Percentiles rank a stretch among this genome's conserved stretches.
Conservation (phyloP, 192 early-diverging fungal genomes). For the Coemansia sp. region DNA sequence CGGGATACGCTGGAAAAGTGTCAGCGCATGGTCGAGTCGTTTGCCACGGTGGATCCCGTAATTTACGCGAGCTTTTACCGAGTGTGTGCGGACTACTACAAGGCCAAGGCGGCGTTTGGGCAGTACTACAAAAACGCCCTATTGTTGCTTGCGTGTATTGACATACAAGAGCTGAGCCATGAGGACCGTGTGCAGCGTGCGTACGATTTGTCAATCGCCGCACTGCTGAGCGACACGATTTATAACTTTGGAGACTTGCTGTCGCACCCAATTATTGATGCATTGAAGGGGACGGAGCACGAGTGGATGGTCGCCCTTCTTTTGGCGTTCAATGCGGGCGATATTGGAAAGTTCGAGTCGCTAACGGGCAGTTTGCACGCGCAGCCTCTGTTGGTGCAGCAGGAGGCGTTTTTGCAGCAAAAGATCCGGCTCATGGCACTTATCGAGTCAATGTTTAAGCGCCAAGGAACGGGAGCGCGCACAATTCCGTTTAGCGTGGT, state of each 20-base stretch:
- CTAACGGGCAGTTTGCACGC: slow-evolving; percentile 68
- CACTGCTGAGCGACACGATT: slow-evolving; percentile 90
- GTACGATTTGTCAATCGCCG: slow-evolving; percentile 86
- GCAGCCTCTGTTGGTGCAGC: slow-evolving; percentile 79
- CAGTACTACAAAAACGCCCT: slow-evolving; percentile 96
- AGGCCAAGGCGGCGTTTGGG: slow-evolving; percentile 89
- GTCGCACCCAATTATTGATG: slow-evolving; percentile 48
- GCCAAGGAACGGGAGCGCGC: slow-evolving; percentile 63
- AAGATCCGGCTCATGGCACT: slow-evolving; percentile 98
- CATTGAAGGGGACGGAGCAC: slow-evolving; percentile 64
- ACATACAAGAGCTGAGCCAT: slow-evolving; percentile 72
- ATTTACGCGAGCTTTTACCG: slow-evolving; percentile 95
- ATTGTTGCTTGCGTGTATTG: slow-evolving; percentile 88
- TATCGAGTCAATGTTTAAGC: slow-evolving; percentile 91
- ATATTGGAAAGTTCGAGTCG: slow-evolving; percentile 89
- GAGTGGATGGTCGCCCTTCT: slow-evolving; percentile 86
- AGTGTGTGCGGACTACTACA: slow-evolving; percentile 95
- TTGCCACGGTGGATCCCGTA: slow-evolving; percentile 68
- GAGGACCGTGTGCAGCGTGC: slow-evolving; percentile 87
- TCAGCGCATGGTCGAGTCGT: slow-evolving; percentile 68
- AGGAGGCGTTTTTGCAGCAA: slow-evolving; percentile 77
- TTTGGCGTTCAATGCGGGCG: slow-evolving; percentile 90
- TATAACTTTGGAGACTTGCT: slow-evolving; percentile 99
- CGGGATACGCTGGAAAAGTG: slow-evolving; percentile 80
- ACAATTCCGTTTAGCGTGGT: slow-evolving; percentile 79